These are phyloP conservation scores for Fraxinus platypoda DNA, from an alignment of 305 asterid species.

Conservation along the genomic window DNA sequence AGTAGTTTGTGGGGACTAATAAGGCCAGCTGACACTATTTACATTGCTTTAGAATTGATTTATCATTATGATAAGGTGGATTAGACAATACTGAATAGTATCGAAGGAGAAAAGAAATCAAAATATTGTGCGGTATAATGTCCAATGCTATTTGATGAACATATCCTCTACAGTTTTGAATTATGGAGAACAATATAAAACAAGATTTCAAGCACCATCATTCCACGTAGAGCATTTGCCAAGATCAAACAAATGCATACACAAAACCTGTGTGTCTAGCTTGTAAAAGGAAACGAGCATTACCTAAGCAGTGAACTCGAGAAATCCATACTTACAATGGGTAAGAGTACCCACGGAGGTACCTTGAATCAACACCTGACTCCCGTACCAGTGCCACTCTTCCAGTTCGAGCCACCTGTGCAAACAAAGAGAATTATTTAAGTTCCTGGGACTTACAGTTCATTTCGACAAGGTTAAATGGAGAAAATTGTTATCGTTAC, in stretches of 20 bases:
- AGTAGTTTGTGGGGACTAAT: neutral
- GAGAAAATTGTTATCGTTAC: neutral
- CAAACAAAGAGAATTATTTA: neutral
- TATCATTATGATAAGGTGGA: neutral
- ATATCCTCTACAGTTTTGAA: neutral
- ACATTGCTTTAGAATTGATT: neutral
- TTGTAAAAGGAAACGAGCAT: neutral
- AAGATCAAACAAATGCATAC: neutral
- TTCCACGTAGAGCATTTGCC: no score
- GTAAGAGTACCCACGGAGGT: slow-evolving; percentile 80
- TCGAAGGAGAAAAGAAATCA: neutral
- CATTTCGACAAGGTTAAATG: neutral
- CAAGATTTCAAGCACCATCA: neutral
- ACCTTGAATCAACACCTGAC: slow-evolving; percentile 85
- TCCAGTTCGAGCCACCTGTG: slow-evolving; percentile 89
- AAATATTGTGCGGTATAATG: neutral
- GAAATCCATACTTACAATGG: slow-evolving; percentile 42
- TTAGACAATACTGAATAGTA: no score
- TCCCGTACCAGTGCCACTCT: slow-evolving; percentile 77
- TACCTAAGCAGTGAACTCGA: neutral
- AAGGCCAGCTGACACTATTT: neutral
- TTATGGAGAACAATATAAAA: neutral
- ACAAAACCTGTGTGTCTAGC: neutral
- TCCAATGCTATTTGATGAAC: neutral
- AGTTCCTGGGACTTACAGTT: neutral